Evolutionary conservation across 805 yeast species (phyloP).

Genomic region (Cyberlindnera mycetangii): DNA sequence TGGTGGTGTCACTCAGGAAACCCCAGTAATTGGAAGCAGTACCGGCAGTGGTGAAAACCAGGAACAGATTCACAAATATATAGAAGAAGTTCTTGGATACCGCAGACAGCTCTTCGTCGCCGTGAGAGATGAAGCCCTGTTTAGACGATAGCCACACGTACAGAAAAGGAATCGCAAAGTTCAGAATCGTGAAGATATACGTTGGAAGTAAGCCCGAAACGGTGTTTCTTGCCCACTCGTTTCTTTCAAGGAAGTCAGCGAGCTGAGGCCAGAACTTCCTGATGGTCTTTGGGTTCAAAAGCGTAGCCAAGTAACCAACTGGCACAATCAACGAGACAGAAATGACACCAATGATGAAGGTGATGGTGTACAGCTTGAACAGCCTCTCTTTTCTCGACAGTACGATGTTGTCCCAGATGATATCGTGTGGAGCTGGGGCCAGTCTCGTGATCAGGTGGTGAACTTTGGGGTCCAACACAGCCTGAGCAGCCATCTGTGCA

Average conservation of each 20-base stretch:
- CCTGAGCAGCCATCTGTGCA: conserved; percentile 96
- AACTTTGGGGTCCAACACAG: too few species aligned
- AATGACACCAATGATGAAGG: conserved; percentile 61
- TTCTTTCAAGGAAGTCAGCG: conserved; percentile 61
- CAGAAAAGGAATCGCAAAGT: conserved; percentile 78
- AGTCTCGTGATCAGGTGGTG: too few species aligned
- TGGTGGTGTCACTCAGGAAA: conserved; percentile 81
- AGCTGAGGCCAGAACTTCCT: conserved; percentile 78
- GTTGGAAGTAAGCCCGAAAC: conserved; percentile 92
- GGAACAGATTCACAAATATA: conserved; percentile 87
- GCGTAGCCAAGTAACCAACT: conserved; percentile 78
- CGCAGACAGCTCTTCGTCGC: conserved; percentile 87
- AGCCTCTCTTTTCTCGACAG: conserved; percentile 72
- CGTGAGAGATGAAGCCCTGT: conserved; percentile 89
- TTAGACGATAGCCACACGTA: conserved; percentile 77
- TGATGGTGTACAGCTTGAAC: conserved; percentile 59
- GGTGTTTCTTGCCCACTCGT: conserved; percentile 70
- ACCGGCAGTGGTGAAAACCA: conserved; percentile 92
- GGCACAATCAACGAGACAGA: conserved; percentile 79
- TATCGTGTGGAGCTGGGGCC: too few species aligned
- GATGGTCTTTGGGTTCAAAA: conserved; percentile 76
- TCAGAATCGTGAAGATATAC: conserved; percentile 81
- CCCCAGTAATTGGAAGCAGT: conserved; percentile 83
- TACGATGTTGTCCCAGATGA: conserved; percentile 89
- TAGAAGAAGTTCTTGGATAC: conserved; percentile 93